Base-by-base conservation (phyloP, 1,284 basidiomycete species). In the Macrocybe sp. region DNA sequence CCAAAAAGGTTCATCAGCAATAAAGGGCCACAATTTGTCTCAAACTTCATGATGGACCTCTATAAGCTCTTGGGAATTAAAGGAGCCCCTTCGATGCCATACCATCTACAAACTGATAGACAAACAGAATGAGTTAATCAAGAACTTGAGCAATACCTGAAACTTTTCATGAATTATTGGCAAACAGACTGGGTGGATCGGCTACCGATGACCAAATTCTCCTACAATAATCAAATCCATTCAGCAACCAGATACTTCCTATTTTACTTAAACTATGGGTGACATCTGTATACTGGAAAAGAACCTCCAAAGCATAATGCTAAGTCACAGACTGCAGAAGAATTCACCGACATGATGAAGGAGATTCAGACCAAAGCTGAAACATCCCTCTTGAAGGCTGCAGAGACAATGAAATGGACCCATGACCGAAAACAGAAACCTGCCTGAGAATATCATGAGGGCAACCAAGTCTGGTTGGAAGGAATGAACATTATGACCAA, bases 51-150 rank as follows among this genome's bases (percentile, higher is more conserved):
- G 45, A 47, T 50, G 43, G 55, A 61, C 47, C 43, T 64, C 1
- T 51, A 56, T 10, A 47, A 54, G 14, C 44, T 52, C 1, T 37
- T 67, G 9, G 55, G 58, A 12, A 61, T 61, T 10, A 50, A 60
- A 41, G 38, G 39, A 9, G 28, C 44, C 2, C 41, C 64, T 1
- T 60, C 64, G 1, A 66, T 60, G 0, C 54, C 67, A 0, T 63
- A 63, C 47, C 64, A 69, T 43, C 65, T 61, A 1, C 64, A 68
- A 48, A 58, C 60, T 0, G 62, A 68, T 45, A 61, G 66, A 43
- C 56, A 64, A 40, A 65, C 65, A 0, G 63, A 70, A 51, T 51
- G 56, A 11, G 48, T 59, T 8, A 67, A 69, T 47, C 62, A 67
- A 48, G 55, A 58, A 48, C 50, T 69, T 3, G 59, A 68, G 56